Base-by-base conservation (phyloP, 768 basidiomycete genomes). In the Trametes punicea region DNA sequence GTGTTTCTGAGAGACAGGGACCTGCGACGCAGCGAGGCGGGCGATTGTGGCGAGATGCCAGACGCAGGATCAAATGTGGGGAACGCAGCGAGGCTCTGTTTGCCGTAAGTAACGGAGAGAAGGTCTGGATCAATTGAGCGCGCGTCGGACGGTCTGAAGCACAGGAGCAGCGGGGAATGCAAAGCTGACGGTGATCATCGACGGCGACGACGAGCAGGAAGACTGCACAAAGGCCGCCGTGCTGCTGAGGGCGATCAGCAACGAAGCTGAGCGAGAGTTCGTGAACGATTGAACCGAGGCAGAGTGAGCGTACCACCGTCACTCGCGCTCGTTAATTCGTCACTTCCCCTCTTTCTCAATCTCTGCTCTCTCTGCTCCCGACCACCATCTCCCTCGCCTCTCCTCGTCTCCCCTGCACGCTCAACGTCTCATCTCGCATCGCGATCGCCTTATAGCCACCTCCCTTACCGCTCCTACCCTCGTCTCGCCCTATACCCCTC, bases 61-160 rank as follows among this genome's bases (percentile, higher is more conserved):
- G 41, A 44, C 46, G 30, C 29, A 27, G 10, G 39, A 23, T n/a
- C n/a, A 34, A 31, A 50, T 46, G 53, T 53, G 53, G 53, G 51
- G 51, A 60, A 51, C 5, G 34, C 34, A 8, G 34, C 6, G 39
- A n/a, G n/a, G n/a, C n/a, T n/a, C n/a, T 18, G 21, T 30, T 34
- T 59, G 57, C 57, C 52, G 57, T 59, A 36, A 36, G n/a, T n/a
- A 53, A 58, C 46, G 51, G 51, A 49, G 23, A 36, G 41, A 30
- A 30, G 25, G 58, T 60, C n/a, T n/a, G n/a, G n/a, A n/a, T n/a
- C 58, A 60, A 53, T 31, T 60, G 58, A 55, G 49, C 23, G 25
- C 31, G 46, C 49, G 44, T 36, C 34, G 53, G 49, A 40, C 36
- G 33, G 58, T 51, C 55, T 60, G 46, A 51, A 45, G 45, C 11